A percentile compares a stretch with the other conserved stretches of the same genome.
These are phyloP conservation scores for Psilocybe cubensis DNA, from an alignment of 768 basidiomycete genomes.

Conservation along the genomic window DNA sequence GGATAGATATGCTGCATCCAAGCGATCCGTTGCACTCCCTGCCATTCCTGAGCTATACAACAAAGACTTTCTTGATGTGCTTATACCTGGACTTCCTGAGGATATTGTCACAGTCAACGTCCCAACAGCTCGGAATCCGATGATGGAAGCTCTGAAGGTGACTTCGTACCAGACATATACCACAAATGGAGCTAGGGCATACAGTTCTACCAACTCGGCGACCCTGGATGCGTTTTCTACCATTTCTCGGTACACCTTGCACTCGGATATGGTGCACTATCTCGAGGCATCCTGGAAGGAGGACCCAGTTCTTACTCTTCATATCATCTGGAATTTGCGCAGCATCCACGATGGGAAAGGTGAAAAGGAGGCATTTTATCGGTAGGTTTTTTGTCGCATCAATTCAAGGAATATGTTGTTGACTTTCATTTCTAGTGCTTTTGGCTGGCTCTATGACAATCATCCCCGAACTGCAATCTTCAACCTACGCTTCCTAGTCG, in stretches of 20 bases:
- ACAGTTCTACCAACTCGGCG: constrained; percentile 50
- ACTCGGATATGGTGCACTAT: constrained; percentile 29
- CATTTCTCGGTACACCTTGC: constrained; percentile 30
- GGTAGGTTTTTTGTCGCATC: constrained; percentile 30
- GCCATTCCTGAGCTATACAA: constrained; percentile 60
- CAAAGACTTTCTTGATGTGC: constrained; percentile 56
- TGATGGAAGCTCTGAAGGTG: constrained; percentile 57
- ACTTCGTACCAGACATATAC: constrained; percentile 50
- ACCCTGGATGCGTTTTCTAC: constrained; percentile 63
- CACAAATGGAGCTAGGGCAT: constrained; percentile 53
- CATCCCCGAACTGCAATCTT: constrained; percentile 72
- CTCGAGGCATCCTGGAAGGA: constrained; percentile 60
- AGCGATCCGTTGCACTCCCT: constrained; percentile 40
- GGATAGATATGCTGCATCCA: background rate
- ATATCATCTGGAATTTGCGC: constrained; percentile 67
- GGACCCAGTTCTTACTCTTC: constrained; percentile 59
- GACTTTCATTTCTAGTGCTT: constrained; percentile 39
- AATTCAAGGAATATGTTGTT: background rate
- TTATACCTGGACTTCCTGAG: constrained; percentile 42
- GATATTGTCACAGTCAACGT: background rate
- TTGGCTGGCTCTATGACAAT: constrained; percentile 69
- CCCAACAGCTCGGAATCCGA: constrained; percentile 38
- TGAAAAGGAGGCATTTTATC: constrained; percentile 64
- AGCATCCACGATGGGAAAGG: constrained; percentile 75
- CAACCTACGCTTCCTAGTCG: constrained; percentile 59